Evolutionary conservation across 352 stramenopile genomes (phyloP).

Genomic region (Phytophthora citrophthora): DNA sequence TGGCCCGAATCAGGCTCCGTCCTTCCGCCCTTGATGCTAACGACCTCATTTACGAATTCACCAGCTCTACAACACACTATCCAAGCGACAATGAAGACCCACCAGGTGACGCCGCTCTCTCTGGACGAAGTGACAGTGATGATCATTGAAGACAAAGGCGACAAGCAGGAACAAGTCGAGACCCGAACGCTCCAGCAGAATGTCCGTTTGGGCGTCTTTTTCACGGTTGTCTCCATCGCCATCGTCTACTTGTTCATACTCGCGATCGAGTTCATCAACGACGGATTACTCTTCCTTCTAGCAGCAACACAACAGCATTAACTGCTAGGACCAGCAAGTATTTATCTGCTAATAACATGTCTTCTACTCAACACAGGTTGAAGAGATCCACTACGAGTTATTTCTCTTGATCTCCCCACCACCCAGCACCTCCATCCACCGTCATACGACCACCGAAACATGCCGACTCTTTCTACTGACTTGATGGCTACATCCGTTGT

Average conservation of each 20-base stretch:
- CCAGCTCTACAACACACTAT: not conserved
- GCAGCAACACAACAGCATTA: not conserved
- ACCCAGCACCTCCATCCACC: slow-evolving; percentile 3
- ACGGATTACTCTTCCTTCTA: slow-evolving; percentile 12
- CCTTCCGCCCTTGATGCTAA: not conserved
- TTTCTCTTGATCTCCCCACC: slow-evolving; percentile 18
- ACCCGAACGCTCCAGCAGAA: not conserved
- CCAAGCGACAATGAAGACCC: not conserved
- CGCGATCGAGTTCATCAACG: slow-evolving; percentile 13
- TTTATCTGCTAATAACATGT: too few species aligned
- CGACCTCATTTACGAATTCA: slow-evolving; percentile 1
- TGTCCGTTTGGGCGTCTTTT: not conserved
- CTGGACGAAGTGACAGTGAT: slow-evolving; percentile 11
- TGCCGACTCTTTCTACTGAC: slow-evolving; percentile 15
- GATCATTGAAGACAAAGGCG: slow-evolving; percentile 10
- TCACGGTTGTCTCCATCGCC: not conserved
- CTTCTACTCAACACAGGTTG: too few species aligned
- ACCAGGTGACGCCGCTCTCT: slow-evolving; percentile 8
- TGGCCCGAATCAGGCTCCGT: not conserved
- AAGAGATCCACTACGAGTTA: not conserved
- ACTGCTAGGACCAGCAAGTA: not conserved
- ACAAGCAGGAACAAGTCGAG: not conserved
- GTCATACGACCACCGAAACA: slow-evolving; percentile 12
- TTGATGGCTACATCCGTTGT: slow-evolving; percentile 29
- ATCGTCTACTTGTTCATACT: slow-evolving; percentile 1